Evolutionary conservation across 305 asterid species (phyloP), one percentile per base, ranked within the genome.

Genomic region (Fraxinus paxiana): DNA sequence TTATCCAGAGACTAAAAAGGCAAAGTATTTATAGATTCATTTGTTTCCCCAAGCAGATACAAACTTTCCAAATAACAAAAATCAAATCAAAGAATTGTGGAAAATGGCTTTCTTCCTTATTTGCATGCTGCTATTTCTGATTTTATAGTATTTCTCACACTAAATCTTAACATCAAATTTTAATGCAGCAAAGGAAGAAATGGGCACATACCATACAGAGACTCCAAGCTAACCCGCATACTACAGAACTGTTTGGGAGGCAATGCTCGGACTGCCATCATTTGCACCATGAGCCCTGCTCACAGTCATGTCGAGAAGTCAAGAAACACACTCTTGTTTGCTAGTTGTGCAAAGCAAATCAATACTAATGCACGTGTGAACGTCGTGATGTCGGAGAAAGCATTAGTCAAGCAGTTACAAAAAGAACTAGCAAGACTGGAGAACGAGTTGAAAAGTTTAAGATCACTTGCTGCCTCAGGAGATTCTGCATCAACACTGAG

Each of bases 211-310:
- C 97, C 98, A 17, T 94, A 91, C 81, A 84, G 99, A 85, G 97
- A 96, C 89, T 96, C 99, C 3, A 96, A 96, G 90, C 88, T 96
- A 31, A 94, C 99, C 4, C 94, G 98, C n/a, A 96, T 96, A 80
- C 84, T 96, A 6, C 99, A 96, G 79, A 91, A 82, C 88, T 88
- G 97, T 1, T 84, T 96, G 83, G 99, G 99, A 31, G 99, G 99
- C 38, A 94, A 94, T 65, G 99, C 99, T 0, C 83, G 91, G 80
- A 96, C 97, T 0, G 97, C 97, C 5, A 92, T 94, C 37, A 94
- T 96, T 59, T 96, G 99, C 92, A 94, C 99, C 9, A 85, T 96
- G 95, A 94, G 99, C 92, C 99, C 98, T 2, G 96, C 99, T 22
- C 97, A 86, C 54, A 77, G 88, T 75, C 97, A 94, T 26, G 92